phyloP scores from a whole-genome alignment of 164 flowering plant species.

The Dillenia turbinata region DNA sequence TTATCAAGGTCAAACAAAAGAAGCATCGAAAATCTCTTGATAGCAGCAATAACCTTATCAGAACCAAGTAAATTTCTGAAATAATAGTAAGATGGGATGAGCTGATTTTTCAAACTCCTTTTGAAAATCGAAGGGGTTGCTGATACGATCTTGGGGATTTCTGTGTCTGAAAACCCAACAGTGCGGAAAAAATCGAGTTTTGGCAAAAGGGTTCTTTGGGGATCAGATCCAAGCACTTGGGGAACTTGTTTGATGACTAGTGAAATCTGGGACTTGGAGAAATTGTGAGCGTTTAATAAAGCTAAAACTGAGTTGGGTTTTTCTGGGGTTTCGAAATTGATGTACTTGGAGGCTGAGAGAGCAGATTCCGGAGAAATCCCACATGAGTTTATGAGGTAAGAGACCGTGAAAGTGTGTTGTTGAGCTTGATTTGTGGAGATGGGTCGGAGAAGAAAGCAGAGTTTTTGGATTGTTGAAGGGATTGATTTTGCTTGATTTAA shows the following conservation, averaged over 20 bases:
- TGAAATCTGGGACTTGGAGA: conserved; percentile 11
- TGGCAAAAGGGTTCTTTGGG: too few species aligned
- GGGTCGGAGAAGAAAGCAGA: background rate
- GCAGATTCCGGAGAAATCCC: conserved; percentile 17
- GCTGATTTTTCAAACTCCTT: conserved; percentile 5
- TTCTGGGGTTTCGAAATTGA: conserved; percentile 2
- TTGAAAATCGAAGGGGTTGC: background rate
- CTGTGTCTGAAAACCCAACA: background rate
- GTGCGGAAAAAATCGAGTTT: too few species aligned
- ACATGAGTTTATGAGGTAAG: conserved; percentile 18
- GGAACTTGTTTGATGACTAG: background rate
- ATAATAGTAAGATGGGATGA: background rate
- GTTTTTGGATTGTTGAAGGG: too few species aligned
- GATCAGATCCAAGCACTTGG: too few species aligned
- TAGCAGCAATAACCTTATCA: background rate
- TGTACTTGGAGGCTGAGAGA: conserved; percentile 8
- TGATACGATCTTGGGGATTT: background rate
- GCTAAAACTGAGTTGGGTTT: conserved; percentile 9
- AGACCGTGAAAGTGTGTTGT: conserved; percentile 10
- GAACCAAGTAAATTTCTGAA: background rate
- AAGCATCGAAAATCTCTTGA: conserved; percentile 2
- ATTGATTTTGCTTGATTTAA: too few species aligned
- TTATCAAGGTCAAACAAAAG: background rate
- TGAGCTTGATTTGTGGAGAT: conserved; percentile 1
- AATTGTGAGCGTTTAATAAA: conserved; percentile 7